Evolutionary conservation across 257 asterid genomes (phyloP), one percentile per base, ranked within the genome.

Genomic region (Rhazya stricta): DNA sequence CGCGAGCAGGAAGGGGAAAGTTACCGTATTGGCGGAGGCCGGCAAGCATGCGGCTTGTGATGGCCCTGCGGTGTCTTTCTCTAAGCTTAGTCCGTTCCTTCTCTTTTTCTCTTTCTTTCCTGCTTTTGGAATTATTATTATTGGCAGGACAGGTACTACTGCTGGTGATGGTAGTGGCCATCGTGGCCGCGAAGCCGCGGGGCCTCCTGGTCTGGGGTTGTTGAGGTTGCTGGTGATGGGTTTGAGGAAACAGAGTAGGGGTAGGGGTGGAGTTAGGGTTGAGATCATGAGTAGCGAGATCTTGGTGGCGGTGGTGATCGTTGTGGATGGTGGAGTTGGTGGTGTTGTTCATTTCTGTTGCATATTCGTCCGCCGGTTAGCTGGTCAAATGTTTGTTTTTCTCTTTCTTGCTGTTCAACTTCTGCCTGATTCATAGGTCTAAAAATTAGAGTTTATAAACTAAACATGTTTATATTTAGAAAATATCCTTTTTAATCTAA

Each of bases 21-120:
- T 88, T 90, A 4, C 93, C 96, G 71, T 90, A 81, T 85, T 90
- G 96, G 5, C 93, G 91, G 81, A 90, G 89, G 39, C 96, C 96
- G 70, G 91, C 87, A 3, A 90, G 89, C 90, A 90, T 88, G 37
- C 93, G 81, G 82, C 93, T 88, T 50, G 96, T 90, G 77, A 90
- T 88, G 75, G 96, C 96, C 75, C 96, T 83, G 13, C 96, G 87
- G 82, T 90, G 91, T 12, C 96, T 92, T 74, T 90, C 96, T 34
- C 96, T 80, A 34, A 90, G 89, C 76, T 90, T 90, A 39, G 96
- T 90, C 12, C 96, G 86, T 75, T 90, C 96, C 67, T 88, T 90
- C 39, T 90, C 93, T 82, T 86, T 90, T 39, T 90, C 96, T 72
- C 96, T 84, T 89, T 90, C 96, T 50, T 82, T 90, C 72, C 91